Evolutionary conservation across 1,284 basidiomycete species (phyloP).

Genomic region (Phlebopus sp.): DNA sequence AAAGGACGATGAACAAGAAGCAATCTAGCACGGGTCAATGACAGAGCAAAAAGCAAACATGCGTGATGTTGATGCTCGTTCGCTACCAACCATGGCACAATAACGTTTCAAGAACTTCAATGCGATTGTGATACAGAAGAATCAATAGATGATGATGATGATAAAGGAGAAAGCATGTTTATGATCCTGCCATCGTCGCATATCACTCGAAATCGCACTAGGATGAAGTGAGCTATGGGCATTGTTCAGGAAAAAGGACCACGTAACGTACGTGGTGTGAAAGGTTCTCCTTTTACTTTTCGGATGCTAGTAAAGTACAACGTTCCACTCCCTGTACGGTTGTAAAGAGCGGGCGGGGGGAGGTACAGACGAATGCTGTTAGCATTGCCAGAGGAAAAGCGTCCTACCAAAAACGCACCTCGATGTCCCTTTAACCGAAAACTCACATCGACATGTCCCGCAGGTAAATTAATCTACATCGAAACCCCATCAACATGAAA

Average conservation of each 20-base stretch:
- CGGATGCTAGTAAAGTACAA: constrained; percentile 79
- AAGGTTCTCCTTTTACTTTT: constrained; percentile 69
- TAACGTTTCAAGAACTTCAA: no score
- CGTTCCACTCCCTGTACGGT: constrained; percentile 57
- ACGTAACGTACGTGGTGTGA: constrained; percentile 68
- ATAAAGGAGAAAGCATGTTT: constrained; percentile 29
- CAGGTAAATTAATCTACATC: constrained; percentile 63
- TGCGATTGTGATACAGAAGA: no score
- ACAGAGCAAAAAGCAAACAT: no score
- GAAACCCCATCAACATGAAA: constrained; percentile 1
- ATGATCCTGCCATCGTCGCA: constrained; percentile 58
- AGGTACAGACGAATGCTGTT: background rate
- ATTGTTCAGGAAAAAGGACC: background rate
- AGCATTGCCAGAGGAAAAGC: background rate
- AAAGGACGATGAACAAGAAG: no score
- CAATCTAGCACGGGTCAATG: no score
- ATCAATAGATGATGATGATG: background rate
- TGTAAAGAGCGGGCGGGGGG: background rate
- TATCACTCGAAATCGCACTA: constrained; percentile 72
- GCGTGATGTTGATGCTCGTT: no score
- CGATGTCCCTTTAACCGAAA: constrained; percentile 71
- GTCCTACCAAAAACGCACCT: constrained; percentile 36
- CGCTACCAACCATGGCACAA: no score
- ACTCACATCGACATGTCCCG: constrained; percentile 74
- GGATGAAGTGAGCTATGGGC: constrained; percentile 1